Evolutionary conservation across 2,329 filamentous ascomycete genomes (phyloP), one percentile per base, ranked within the genome.

Genomic region (Colletotrichum eremochloae): DNA sequence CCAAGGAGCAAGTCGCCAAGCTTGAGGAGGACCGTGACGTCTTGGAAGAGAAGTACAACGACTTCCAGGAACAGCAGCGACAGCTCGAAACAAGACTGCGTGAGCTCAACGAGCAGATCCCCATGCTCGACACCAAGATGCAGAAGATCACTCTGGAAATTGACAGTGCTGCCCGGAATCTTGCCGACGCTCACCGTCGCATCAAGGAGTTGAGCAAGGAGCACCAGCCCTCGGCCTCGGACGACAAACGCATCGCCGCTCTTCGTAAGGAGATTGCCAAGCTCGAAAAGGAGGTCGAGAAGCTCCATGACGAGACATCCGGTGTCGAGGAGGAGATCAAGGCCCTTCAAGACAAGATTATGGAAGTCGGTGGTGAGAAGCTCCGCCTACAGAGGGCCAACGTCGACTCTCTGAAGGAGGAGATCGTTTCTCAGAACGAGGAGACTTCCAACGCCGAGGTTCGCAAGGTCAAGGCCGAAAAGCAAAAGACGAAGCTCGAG

Each of bases 291-390:
- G 94, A 97, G 77, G 90, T 97, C 14, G 90, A 93, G 71, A 93
- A 92, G 77, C 88, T 99, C 12, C 94, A 91, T 73, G 87, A 89
- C 12, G 94, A 98, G 82, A 98, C 93, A n/a, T 90, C 93, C 1
- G 96, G 92, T 57, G 91, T 97, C 11, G 96, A 99, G 80, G 91
- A 92, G 36, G 96, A 98, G 81, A 98, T 99, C 82, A 96, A 97
- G 83, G 88, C 88, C 29, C 86, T 99, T 1, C 96, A 99, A 80
- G 92, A 96, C 87, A 97, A 95, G 86, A 99, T 99, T 78, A 98
- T 99, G 96, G 93, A 98, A 82, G 92, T 97, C 74, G 96, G 96
- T 79, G 96, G 96, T 82, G 95, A 98, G 78, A 95, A 94, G 82
- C 90, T 99, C 24, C 92, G 96, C 67, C 90, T 92, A 24, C 96